Evolutionary conservation across 2,329 filamentous ascomycete species (phyloP).

Genomic region (Dendrostoma leiphaemia): DNA sequence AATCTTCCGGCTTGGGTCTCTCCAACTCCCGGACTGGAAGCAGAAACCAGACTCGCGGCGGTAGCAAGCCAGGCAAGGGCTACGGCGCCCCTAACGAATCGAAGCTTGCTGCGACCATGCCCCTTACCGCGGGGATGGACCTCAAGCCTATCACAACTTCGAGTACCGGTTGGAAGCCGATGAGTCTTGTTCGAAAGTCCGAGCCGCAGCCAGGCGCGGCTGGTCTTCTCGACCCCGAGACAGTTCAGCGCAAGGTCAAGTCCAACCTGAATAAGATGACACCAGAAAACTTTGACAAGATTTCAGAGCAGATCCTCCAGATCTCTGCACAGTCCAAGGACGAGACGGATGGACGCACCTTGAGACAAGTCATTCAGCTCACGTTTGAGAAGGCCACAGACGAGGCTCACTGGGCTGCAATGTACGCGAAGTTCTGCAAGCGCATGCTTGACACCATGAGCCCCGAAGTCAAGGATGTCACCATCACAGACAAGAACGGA

Average conservation of each 20-base stretch:
- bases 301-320: conserved; percentile 85
- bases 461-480: conserved; percentile 90
- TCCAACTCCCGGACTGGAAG: conserved; percentile 66
- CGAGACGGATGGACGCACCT: conserved; percentile 87
- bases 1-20: conserved; percentile 45
- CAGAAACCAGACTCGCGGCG: conserved; percentile 50
- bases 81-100: conserved; percentile 58
- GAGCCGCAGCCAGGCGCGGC: conserved; percentile 1
- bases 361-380: conserved; percentile 97
- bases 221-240: conserved; percentile 76
- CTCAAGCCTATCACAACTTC: conserved; percentile 76
- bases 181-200: conserved; percentile 51
- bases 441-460: conserved; percentile 96
- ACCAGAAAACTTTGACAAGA: conserved; percentile 96
- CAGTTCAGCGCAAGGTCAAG: conserved; percentile 99
- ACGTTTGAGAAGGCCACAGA: conserved; percentile 99
- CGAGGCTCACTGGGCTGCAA: conserved; percentile 96
- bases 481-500: conserved; percentile 85
- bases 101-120: conserved; percentile 82
- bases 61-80: conserved; percentile 60
- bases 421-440: conserved; percentile 99
- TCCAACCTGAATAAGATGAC: conserved; percentile 99
- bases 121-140: conserved; percentile 79
- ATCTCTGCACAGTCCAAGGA: conserved; percentile 96
- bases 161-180: conserved; percentile 84